phyloP scores from a whole-genome alignment of 768 basidiomycete genomes.

The Tulasnella sp. region DNA sequence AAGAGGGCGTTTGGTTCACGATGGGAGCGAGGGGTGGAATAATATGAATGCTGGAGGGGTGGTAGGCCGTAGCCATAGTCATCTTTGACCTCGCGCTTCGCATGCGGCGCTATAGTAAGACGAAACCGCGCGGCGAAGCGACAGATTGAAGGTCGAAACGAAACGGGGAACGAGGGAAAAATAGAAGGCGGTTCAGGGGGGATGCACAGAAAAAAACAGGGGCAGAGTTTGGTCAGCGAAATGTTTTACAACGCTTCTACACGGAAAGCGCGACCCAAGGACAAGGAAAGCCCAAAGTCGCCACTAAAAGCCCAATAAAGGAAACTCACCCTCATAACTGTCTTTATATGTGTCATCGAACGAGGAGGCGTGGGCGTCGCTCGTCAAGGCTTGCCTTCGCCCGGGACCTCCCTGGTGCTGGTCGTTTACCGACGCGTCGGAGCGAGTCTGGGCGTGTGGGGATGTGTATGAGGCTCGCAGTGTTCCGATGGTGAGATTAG shows the following conservation, averaged over 20 bases:
- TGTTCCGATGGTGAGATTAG: neutral
- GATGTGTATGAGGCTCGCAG: neutral
- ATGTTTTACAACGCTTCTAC: neutral
- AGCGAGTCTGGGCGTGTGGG: neutral
- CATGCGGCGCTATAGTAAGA: neutral
- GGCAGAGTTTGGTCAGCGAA: neutral
- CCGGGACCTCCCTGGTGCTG: neutral
- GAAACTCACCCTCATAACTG: neutral
- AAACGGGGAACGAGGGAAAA: neutral
- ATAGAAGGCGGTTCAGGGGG: neutral
- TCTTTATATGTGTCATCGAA: neutral
- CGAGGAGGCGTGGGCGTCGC: neutral
- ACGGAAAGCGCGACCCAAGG: neutral
- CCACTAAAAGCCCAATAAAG: neutral
- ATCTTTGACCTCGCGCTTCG: neutral
- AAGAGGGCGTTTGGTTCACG: neutral
- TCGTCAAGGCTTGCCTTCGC: neutral
- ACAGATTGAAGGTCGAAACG: neutral
- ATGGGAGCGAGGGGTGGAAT: slow-evolving; percentile 2
- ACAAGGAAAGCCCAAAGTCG: neutral
- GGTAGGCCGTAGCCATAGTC: neutral
- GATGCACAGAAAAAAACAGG: neutral
- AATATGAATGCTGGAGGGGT: neutral
- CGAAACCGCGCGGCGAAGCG: neutral
- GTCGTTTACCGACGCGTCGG: neutral